phyloP scores from a whole-genome alignment of 208 protist genomes.

The Trypanosoma melophagium region DNA sequence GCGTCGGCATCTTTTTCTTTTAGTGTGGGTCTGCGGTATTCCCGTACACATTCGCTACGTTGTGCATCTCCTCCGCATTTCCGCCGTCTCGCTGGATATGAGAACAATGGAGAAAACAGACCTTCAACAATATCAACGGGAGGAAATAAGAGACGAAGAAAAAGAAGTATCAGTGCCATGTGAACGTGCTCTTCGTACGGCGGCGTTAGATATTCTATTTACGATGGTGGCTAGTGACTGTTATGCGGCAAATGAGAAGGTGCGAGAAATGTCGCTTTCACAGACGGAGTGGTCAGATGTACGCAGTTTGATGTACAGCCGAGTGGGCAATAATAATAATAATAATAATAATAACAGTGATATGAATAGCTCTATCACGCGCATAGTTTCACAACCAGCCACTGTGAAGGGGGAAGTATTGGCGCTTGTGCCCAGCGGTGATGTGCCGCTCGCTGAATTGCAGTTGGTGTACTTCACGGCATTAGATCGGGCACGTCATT shows the following conservation, averaged over 20 bases:
- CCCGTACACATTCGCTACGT: slow-evolving; percentile 66
- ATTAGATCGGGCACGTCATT: slow-evolving; percentile 35
- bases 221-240: slow-evolving; percentile 31
- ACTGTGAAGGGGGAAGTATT: slow-evolving; percentile 24
- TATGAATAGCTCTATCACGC: slow-evolving; percentile 6
- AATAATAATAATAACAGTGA: not conserved
- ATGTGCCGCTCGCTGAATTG: slow-evolving; percentile 12
- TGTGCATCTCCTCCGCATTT: slow-evolving; percentile 35
- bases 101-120: not conserved
- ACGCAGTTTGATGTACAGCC: slow-evolving; percentile 5
- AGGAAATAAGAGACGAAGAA: not conserved
- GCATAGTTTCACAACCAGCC: not conserved
- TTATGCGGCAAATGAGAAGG: slow-evolving; percentile 10
- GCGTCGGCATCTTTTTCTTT: slow-evolving; percentile 52
- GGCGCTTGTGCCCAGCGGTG: slow-evolving; percentile 16
- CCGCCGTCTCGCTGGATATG: slow-evolving; percentile 11
- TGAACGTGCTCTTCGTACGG: not conserved
- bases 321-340: not conserved
- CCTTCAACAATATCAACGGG: slow-evolving; percentile 1
- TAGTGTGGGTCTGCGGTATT: slow-evolving; percentile 67
- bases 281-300: slow-evolving; percentile 12
- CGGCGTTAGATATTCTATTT: slow-evolving; percentile 32
- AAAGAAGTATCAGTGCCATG: not conserved
- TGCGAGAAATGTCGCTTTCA: slow-evolving; percentile 8
- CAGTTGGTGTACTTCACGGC: slow-evolving; percentile 47